phyloP scores from a whole-genome alignment of 345 rosid species.

The Eucalyptus pumila region DNA sequence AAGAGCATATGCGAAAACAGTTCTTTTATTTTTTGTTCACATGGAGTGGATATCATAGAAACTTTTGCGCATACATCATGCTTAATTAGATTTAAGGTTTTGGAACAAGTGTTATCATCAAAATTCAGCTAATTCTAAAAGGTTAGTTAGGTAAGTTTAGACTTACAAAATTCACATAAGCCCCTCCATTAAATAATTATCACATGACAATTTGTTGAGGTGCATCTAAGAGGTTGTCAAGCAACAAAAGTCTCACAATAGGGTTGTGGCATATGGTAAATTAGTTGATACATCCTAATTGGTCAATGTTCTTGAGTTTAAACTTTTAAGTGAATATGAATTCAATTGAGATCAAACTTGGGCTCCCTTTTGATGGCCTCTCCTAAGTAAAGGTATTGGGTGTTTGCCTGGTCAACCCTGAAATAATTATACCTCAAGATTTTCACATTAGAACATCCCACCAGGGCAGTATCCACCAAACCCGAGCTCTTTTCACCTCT shows the following conservation, averaged over 20 bases:
- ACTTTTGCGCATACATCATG: not conserved
- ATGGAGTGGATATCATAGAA: not conserved
- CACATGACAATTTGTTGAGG: not conserved
- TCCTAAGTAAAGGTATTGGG: not conserved
- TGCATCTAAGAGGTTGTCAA: accelerated
- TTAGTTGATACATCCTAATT: not conserved
- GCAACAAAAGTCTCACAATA: not conserved
- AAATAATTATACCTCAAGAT: not conserved
- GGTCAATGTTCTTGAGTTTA: accelerated
- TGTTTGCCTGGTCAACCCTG: accelerated
- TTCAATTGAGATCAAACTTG: accelerated
- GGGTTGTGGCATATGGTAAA: not conserved
- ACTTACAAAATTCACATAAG: not conserved
- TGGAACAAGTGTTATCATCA: not conserved
- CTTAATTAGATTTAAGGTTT: not conserved
- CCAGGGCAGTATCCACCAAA: not conserved
- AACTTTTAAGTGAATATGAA: not conserved
- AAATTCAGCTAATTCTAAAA: not conserved
- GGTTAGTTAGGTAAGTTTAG: not conserved
- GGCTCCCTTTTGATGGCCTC: not conserved
- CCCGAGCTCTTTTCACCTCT: not conserved
- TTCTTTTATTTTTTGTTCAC: no score
- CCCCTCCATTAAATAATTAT: not conserved
- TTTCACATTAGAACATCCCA: not conserved
- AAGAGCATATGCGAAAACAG: no score